Evolutionary conservation across 2,329 filamentous ascomycete species (phyloP).

Genomic region (Cladorrhinum sp.): DNA sequence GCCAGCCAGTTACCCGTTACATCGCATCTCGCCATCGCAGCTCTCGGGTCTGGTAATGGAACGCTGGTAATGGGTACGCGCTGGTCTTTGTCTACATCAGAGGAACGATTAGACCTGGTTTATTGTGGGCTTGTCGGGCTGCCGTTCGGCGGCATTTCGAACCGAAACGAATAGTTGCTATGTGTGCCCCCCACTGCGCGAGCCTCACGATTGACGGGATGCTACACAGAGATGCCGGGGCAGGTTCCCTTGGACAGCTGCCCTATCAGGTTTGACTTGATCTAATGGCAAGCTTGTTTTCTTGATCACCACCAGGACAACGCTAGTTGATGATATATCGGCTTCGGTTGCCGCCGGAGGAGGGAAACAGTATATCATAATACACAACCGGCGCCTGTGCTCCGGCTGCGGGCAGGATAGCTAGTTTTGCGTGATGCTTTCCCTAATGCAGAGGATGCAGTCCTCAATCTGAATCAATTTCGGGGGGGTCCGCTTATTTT

Average conservation of each 20-base stretch:
- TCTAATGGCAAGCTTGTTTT: background rate
- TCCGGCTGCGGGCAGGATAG: background rate
- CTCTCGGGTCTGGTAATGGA: slow-evolving; percentile 28
- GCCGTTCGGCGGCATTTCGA: slow-evolving; percentile 7
- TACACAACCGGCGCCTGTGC: background rate
- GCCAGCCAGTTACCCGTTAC: slow-evolving; percentile 22
- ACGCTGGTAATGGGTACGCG: slow-evolving; percentile 15
- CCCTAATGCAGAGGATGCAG: background rate
- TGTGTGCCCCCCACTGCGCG: background rate
- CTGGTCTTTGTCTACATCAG: background rate
- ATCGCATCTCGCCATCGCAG: slow-evolving; percentile 29
- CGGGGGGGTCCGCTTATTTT: background rate
- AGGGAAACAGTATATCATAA: background rate
- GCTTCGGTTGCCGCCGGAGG: background rate
- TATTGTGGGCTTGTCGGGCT: background rate
- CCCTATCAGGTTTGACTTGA: background rate
- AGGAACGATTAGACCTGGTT: background rate
- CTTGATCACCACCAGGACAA: background rate
- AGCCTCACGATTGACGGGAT: slow-evolving; percentile 2
- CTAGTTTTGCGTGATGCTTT: background rate
- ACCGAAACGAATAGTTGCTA: background rate
- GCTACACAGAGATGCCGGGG: slow-evolving; percentile 4
- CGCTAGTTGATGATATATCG: background rate
- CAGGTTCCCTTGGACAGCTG: background rate
- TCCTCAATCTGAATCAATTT: background rate